Percentiles rank a stretch among this genome's conserved stretches.
Evolutionary conservation across 2,329 filamentous ascomycete species (phyloP).

Genomic region (Chrysoporthe puriensis): DNA sequence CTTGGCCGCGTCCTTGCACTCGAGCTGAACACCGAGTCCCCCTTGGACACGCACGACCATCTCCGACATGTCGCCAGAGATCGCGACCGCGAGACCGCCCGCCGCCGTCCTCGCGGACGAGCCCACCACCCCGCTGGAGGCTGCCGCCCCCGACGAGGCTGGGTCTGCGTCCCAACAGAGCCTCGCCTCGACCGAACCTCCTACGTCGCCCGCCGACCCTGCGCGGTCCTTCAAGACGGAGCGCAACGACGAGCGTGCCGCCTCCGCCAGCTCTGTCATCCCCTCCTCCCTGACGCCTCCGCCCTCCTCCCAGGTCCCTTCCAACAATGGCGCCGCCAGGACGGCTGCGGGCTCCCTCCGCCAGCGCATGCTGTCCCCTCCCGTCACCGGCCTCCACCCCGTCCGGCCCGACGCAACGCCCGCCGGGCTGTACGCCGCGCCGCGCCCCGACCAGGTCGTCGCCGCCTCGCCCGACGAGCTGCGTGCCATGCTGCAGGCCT

Average conservation of each 20-base stretch:
- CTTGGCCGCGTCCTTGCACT: not conserved
- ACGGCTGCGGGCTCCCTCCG: slow-evolving; percentile 48
- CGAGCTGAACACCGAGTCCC: not conserved
- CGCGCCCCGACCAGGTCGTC: slow-evolving; percentile 53
- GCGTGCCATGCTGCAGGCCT: slow-evolving; percentile 57
- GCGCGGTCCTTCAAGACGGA: slow-evolving; percentile 55
- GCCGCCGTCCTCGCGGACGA: slow-evolving; percentile 17
- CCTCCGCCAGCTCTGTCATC: slow-evolving; percentile 46
- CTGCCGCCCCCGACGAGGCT: slow-evolving; percentile 4
- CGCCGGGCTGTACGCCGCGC: slow-evolving; percentile 48
- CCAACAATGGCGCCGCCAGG: slow-evolving; percentile 35
- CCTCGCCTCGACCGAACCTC: slow-evolving; percentile 61
- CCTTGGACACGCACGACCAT: not conserved
- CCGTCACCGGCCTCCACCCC: slow-evolving; percentile 49
- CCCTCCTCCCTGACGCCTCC: slow-evolving; percentile 63
- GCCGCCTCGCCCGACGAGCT: slow-evolving; percentile 60
- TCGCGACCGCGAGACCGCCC: slow-evolving; percentile 16
- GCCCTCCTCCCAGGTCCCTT: slow-evolving; percentile 55
- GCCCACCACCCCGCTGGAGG: slow-evolving; percentile 20
- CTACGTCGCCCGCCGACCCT: slow-evolving; percentile 54
- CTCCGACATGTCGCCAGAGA: slow-evolving; percentile 22
- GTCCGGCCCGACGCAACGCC: slow-evolving; percentile 36
- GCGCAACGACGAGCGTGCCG: slow-evolving; percentile 49
- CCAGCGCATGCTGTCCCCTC: slow-evolving; percentile 57
- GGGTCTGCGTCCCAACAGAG: slow-evolving; percentile 52